Conservation (phyloP, 1,284 basidiomycete species). For the Lignosus rhinocerotis region DNA sequence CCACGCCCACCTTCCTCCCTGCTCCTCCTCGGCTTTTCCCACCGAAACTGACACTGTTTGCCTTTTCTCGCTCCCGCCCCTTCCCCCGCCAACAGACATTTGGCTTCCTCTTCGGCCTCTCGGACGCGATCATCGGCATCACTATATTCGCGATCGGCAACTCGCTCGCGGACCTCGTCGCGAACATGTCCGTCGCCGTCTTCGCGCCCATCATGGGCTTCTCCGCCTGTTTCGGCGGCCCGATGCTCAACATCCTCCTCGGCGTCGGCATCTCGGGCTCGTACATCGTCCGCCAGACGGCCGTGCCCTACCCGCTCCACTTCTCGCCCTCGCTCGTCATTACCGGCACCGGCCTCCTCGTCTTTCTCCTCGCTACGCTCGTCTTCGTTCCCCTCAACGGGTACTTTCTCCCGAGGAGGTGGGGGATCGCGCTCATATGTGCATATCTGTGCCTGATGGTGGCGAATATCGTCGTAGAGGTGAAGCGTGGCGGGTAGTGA, state of each 20-base stretch:
- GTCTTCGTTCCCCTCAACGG: constrained; percentile 84
- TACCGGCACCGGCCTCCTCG: constrained; percentile 77
- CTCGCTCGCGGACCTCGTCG: constrained; percentile 94
- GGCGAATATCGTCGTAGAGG: constrained; percentile 77
- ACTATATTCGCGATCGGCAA: constrained; percentile 98
- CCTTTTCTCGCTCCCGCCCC: neutral
- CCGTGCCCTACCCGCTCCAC: constrained; percentile 65
- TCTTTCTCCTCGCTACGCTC: constrained; percentile 75
- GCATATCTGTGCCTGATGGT: constrained; percentile 76
- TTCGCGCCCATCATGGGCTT: constrained; percentile 90
- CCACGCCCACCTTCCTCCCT: neutral
- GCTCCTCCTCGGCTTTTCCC: neutral
- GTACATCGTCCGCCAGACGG: constrained; percentile 65
- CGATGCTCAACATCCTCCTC: constrained; percentile 96
- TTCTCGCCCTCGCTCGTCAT: constrained; percentile 86
- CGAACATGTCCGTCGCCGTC: constrained; percentile 91
- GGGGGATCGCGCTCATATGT: constrained; percentile 79
- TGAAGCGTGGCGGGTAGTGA: constrained; percentile 27
- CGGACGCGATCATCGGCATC: constrained; percentile 95
- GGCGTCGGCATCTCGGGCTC: constrained; percentile 83
- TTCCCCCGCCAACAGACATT: constrained; percentile 61
- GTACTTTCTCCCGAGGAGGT: constrained; percentile 76
- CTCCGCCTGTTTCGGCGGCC: constrained; percentile 91
- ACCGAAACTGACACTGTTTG: constrained; percentile 4
- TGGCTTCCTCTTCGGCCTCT: constrained; percentile 91